These are phyloP conservation scores for Auriculariales sp. DNA, from an alignment of 768 basidiomycete genomes.

Conservation along the genomic window DNA sequence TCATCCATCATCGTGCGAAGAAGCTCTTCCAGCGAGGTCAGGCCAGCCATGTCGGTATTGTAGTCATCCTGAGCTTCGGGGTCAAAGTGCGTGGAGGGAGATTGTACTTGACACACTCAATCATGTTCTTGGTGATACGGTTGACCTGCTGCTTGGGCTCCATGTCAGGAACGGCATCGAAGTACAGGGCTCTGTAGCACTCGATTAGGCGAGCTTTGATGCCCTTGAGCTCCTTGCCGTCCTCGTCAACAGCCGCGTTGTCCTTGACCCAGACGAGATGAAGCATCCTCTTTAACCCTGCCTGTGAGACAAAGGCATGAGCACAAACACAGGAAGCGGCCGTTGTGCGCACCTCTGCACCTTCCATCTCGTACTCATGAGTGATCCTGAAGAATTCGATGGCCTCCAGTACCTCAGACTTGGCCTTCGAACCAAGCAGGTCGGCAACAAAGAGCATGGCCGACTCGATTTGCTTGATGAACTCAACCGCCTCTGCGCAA, in stretches of 20 bases:
- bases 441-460: constrained; percentile 62
- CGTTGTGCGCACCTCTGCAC: constrained; percentile 43
- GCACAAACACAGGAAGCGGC: too few relatives aligned
- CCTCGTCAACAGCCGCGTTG: constrained; percentile 63
- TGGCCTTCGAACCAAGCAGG: constrained; percentile 75
- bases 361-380: constrained; percentile 65
- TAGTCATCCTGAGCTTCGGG: constrained; percentile 50
- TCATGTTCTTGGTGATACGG: constrained; percentile 91
- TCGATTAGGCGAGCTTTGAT: constrained; percentile 78
- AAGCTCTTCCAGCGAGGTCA: constrained; percentile 93
- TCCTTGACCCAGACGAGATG: constrained; percentile 97
- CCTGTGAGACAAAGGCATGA: constrained; percentile 27
- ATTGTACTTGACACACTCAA: constrained; percentile 47
- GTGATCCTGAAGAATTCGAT: constrained; percentile 84
- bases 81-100: neutral
- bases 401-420: constrained; percentile 67
- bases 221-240: constrained; percentile 71
- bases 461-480: constrained; percentile 55
- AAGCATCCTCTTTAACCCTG: constrained; percentile 88
- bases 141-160: constrained; percentile 78
- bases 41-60: constrained; percentile 84
- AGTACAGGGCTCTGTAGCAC: constrained; percentile 77
- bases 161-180: constrained; percentile 63
- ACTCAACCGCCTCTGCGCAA: constrained; percentile 69
- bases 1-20: constrained; percentile 94